Evolutionary conservation across 768 basidiomycete genomes (phyloP), one percentile per base, ranked within the genome.

Genomic region (Trametes elegans): DNA sequence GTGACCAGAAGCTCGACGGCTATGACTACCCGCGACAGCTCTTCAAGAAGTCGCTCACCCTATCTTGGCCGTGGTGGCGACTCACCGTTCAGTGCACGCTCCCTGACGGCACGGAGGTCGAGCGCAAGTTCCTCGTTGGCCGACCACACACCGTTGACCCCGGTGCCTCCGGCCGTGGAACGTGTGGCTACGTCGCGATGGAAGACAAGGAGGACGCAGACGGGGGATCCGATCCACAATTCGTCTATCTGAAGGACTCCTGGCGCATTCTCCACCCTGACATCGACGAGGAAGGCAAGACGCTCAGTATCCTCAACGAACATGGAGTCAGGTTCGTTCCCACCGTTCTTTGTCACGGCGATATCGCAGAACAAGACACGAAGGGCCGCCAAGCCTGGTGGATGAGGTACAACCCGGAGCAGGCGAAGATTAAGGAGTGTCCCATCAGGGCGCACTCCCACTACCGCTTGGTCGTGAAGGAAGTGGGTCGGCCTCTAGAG

Each of bases 381-480:
- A n/a, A n/a, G n/a, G n/a, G n/a, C n/a, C n/a, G n/a, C n/a, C n/a
- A n/a, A n/a, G n/a, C n/a, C n/a, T n/a, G n/a, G n/a, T n/a, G n/a
- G n/a, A n/a, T n/a, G n/a, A n/a, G n/a, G n/a, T n/a, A n/a, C n/a
- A n/a, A n/a, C n/a, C n/a, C n/a, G n/a, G n/a, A n/a, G n/a, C 16
- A 40, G 10, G 6, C 21, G 8, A 19, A 19, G 11, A 23, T 19
- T 19, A 24, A 23, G 19, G 40, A 21, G 9, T 55, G 46, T 23
- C 36, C 43, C 2, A 3, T 57, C 16, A 57, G 51, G 55, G 24
- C 19, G 3, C 55, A 57, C 24, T 23, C 10, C 7, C 55, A 57
- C 29, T 57, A 57, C 28, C 55, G 55, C 7, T 36, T 57, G 19
- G 55, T 51, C 4, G 55, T 57, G 8, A 46, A 57, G 36, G 55